A percentile compares a stretch with the other conserved stretches of the same genome.
phyloP scores from a whole-genome alignment of 2,329 filamentous ascomycete species.

The Talaromyces rugulosus region DNA sequence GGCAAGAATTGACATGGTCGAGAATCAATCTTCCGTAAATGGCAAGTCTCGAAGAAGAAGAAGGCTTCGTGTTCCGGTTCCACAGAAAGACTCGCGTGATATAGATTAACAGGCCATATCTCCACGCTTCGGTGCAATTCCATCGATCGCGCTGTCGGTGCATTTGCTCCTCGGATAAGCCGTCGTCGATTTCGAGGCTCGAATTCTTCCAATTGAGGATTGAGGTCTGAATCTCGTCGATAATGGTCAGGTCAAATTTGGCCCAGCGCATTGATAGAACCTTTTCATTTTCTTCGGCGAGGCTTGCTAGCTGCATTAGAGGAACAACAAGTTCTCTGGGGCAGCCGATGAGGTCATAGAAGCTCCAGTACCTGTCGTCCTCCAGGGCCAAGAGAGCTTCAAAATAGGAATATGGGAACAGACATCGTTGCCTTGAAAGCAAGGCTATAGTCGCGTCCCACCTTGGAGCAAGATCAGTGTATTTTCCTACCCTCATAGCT shows the following conservation, averaged over 20 bases:
- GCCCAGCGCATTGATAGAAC: background rate
- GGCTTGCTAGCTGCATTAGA: conserved; percentile 5
- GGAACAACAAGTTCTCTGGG: conserved; percentile 3
- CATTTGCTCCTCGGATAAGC: conserved; percentile 2
- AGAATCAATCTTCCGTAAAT: conserved; percentile 3
- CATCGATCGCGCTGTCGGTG: conserved; percentile 5
- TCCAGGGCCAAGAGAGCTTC: background rate
- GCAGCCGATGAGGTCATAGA: conserved; percentile 7
- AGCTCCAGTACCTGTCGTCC: conserved; percentile 1
- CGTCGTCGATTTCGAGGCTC: background rate
- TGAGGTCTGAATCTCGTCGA: background rate
- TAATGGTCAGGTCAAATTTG: background rate
- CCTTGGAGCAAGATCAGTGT: background rate
- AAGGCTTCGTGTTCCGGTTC: background rate
- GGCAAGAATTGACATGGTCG: conserved; percentile 4
- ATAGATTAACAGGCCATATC: conserved; percentile 6
- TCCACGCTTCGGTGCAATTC: conserved; percentile 8
- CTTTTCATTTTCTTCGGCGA: conserved; percentile 3
- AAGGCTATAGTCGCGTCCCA: conserved; percentile 8
- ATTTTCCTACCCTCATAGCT: background rate
- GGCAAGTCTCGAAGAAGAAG: background rate
- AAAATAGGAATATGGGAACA: conserved; percentile 5
- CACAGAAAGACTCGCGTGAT: conserved; percentile 4
- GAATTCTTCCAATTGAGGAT: conserved; percentile 1
- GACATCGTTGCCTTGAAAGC: background rate